A percentile compares a stretch with the other conserved stretches of the same genome.
Conservation (phyloP, 148 eudicot genomes). For the Fagopyrum esculentum region DNA sequence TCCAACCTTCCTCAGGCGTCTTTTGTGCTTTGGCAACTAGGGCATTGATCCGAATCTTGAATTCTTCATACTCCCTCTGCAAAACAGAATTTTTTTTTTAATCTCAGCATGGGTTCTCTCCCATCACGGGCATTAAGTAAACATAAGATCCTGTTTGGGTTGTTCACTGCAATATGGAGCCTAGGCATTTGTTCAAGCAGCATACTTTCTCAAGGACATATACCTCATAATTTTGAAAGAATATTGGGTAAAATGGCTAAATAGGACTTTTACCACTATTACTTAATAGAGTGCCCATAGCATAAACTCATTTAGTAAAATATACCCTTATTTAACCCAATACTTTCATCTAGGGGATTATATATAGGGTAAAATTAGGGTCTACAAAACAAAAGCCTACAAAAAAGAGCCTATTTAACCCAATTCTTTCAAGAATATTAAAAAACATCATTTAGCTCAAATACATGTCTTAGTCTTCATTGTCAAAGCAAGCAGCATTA, state of each 20-base stretch:
- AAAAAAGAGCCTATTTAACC: no score
- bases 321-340: no score
- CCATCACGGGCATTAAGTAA: neutral
- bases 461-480: neutral
- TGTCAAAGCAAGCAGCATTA: constrained; percentile 6
- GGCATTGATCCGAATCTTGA: constrained; percentile 85
- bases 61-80: constrained; percentile 98
- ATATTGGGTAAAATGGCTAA: no score
- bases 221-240: neutral
- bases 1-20: constrained; percentile 98
- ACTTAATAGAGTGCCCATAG: no score
- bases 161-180: neutral
- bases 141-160: neutral
- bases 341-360: no score
- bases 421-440: neutral
- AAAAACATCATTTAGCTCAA: neutral
- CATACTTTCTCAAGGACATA: neutral
- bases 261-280: no score
- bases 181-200: neutral
- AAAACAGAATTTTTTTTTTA: neutral
- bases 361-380: no score
- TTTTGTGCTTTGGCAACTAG: constrained; percentile 96
- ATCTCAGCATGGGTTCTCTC: neutral
- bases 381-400: no score
- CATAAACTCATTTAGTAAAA: no score